Evolutionary conservation across 2,329 filamentous ascomycete species (phyloP), one percentile per base, ranked within the genome.

Genomic region (Dothideomycetes sp.): DNA sequence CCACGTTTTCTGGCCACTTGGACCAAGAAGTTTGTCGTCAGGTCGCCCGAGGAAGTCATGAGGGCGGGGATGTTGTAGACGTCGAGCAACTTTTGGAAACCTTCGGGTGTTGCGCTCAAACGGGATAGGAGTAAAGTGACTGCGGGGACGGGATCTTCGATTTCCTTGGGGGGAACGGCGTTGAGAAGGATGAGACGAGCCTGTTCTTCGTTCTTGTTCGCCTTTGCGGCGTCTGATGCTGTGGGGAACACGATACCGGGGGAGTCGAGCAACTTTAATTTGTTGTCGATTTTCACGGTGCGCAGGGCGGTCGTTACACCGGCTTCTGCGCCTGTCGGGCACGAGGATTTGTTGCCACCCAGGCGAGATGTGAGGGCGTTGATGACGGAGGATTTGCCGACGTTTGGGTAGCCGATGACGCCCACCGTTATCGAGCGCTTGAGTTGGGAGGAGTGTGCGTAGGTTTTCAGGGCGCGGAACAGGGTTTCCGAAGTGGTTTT

Each of bases 321-420:
- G 16, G 88, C 88, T 65, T 94, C 88, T 20, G 88, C 87, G 45
- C 88, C 88, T 1, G 84, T 83, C 1, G 88, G 88, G 60, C 87
- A 94, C 30, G 85, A 83, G 24, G 73, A 70, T 51, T 73, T 70
- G 55, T 75, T 78, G 43, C 78, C 74, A 49, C 81, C 77, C 51
- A 94, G 69, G 25, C 85, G 77, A 25, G 83, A 79, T 15, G 86
- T 82, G 42, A 95, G 78, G 12, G 87, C 84, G 62, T 95, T 95
- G 72, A 95, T 94, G 54, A 95, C 86, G 36, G 87, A 94, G 19
- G 86, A 94, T 69, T 95, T 95, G 59, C 88, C 88, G 45, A 94
- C 88, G 60, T 95, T 95, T 53, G 88, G 88, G 62, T 94, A 95
- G 19, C 88, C 88, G 52, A 95, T 93, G 47, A 95, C 84, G 49